phyloP scores from a whole-genome alignment of 192 early-diverging fungal species.

The Mortierella alpina region DNA sequence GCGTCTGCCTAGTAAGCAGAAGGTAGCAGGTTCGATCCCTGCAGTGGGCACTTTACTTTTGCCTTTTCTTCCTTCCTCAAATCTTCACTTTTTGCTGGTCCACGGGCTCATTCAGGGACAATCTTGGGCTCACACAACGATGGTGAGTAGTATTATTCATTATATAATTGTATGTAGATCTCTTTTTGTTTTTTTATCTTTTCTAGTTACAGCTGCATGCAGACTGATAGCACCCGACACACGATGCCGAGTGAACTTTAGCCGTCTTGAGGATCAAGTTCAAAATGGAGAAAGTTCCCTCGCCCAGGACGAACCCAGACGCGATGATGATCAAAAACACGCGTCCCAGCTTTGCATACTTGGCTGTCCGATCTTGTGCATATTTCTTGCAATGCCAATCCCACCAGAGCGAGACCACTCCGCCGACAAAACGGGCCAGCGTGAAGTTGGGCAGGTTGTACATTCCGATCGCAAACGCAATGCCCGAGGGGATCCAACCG shows the following conservation, averaged over 20 bases:
- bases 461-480: conserved; percentile 85
- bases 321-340: conserved; percentile 78
- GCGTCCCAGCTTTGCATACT: conserved; percentile 53
- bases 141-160: no score
- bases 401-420: conserved; percentile 63
- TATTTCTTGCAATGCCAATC: conserved; percentile 57
- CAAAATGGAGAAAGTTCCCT: conserved; percentile 77
- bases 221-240: conserved; percentile 32
- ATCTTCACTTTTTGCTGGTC: no score
- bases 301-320: conserved; percentile 80
- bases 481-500: conserved; percentile 72
- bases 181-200: no score
- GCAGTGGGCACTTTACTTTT: conserved; percentile 38
- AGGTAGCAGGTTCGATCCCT: conserved; percentile 55
- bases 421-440: conserved; percentile 75
- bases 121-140: no score
- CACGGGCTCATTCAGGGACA: no score
- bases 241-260: conserved; percentile 43
- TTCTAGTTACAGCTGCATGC: conserved; percentile 38
- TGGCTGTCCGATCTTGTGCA: conserved; percentile 36
- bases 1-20: conserved; percentile 53
- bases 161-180: not conserved
- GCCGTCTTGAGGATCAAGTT: conserved; percentile 63
- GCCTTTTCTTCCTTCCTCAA: no score
- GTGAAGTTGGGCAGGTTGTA: conserved; percentile 85